phyloP scores from a whole-genome alignment of 1,139 yeast genomes.

The Debaryomycetaceae sp. region DNA sequence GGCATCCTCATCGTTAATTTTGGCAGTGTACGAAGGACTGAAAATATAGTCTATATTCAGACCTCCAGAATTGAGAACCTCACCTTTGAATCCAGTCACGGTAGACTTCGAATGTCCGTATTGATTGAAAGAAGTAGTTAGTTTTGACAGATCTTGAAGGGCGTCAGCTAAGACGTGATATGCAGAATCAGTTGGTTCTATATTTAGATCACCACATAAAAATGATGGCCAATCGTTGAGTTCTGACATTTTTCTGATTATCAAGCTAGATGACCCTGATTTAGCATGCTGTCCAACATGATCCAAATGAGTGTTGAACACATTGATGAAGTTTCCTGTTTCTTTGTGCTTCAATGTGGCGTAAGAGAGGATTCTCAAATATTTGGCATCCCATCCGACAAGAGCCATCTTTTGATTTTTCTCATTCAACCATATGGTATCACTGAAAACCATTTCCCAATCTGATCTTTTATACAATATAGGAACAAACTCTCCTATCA shows the following conservation, averaged over 20 bases:
- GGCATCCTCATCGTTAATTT: conserved; percentile 15
- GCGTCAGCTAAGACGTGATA: conserved; percentile 19
- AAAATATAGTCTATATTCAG: conserved; percentile 51
- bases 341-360: conserved; percentile 33
- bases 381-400: conserved; percentile 57
- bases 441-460: conserved; percentile 30
- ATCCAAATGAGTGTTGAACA: conserved; percentile 48
- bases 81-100: conserved; percentile 49
- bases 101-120: conserved; percentile 47
- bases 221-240: conserved; percentile 31
- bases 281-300: conserved; percentile 40
- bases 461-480: conserved; percentile 25
- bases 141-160: conserved; percentile 24
- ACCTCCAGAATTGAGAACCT: conserved; percentile 24
- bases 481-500: conserved; percentile 35
- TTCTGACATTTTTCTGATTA: conserved; percentile 25
- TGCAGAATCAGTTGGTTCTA: conserved; percentile 13
- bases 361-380: conserved; percentile 44
- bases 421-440: conserved; percentile 36
- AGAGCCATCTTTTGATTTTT: conserved; percentile 20
- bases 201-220: conserved; percentile 22
- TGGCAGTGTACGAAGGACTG: conserved; percentile 31
- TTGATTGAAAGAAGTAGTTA: conserved; percentile 22
- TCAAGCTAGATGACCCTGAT: conserved; percentile 34
- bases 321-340: conserved; percentile 27